These are phyloP conservation scores for Bullera alba DNA, from an alignment of 768 basidiomycete genomes.

Conservation along the genomic window DNA sequence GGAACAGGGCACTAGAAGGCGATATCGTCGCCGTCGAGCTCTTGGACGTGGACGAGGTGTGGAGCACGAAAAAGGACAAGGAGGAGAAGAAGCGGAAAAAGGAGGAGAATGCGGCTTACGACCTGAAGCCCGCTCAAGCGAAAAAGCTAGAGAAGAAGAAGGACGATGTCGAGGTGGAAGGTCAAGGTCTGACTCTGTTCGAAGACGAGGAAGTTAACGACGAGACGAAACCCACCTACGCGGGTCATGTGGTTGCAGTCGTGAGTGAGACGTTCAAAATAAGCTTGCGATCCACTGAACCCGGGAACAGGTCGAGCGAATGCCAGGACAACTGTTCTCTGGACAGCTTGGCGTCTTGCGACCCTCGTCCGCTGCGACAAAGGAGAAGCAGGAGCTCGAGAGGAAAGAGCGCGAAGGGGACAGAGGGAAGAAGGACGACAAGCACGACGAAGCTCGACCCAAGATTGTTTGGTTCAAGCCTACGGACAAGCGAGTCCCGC, in stretches of 20 bases:
- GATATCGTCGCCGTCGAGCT: constrained; percentile 96
- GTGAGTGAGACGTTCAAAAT: constrained; percentile 13
- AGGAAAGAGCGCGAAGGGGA: constrained; percentile 94
- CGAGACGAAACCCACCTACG: constrained; percentile 95
- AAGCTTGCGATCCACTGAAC: neutral
- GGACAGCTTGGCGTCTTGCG: constrained; percentile 91
- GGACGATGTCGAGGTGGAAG: constrained; percentile 99
- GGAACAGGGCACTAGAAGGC: constrained; percentile 94
- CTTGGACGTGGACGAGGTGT: constrained; percentile 91
- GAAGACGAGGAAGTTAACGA: constrained; percentile 99
- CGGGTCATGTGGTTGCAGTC: constrained; percentile 98
- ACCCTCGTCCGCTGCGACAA: constrained; percentile 92
- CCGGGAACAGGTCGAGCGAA: constrained; percentile 69
- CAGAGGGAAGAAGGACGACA: constrained; percentile 55
- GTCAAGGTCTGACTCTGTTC: constrained; percentile 90
- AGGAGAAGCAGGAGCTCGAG: constrained; percentile 98
- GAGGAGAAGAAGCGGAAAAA: constrained; percentile 99
- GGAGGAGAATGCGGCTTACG: constrained; percentile 96
- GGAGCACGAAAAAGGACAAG: constrained; percentile 97
- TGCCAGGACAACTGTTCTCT: constrained; percentile 97
- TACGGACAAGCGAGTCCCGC: constrained; percentile 95
- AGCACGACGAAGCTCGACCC: constrained; percentile 73
- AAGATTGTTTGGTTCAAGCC: constrained; percentile 99
- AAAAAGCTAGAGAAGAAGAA: constrained; percentile 95
- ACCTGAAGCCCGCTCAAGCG: constrained; percentile 56